A percentile compares a stretch with the other conserved stretches of the same genome.
Conservation (phyloP, 257 asterid species). For the Ophiorrhiza pumila region DNA sequence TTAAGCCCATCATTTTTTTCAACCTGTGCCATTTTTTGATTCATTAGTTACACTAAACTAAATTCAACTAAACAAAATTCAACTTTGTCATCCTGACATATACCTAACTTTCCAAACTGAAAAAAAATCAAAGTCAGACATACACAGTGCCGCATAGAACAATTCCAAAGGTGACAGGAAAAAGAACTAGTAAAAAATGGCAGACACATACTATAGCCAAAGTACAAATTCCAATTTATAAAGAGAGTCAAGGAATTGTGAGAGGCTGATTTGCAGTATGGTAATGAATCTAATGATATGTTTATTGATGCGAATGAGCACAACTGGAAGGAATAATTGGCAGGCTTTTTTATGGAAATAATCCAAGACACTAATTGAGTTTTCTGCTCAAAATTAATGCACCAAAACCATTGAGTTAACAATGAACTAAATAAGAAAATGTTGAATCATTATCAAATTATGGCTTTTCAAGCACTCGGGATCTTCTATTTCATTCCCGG, state of each 20-base stretch:
- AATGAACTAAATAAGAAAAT: background rate
- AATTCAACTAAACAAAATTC: background rate
- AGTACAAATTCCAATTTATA: background rate
- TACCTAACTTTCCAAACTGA: background rate
- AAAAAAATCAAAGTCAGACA: background rate
- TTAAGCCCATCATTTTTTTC: conserved; percentile 12
- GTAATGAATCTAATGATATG: background rate
- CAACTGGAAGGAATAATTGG: too few relatives aligned
- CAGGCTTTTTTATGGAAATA: background rate
- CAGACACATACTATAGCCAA: background rate
- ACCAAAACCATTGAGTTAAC: too few relatives aligned
- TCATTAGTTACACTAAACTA: background rate
- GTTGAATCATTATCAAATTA: too few relatives aligned
- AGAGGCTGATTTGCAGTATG: too few relatives aligned
- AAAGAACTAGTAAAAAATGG: background rate
- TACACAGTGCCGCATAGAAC: background rate
- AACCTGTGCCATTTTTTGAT: background rate
- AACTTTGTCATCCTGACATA: background rate
- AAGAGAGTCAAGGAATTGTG: too few relatives aligned
- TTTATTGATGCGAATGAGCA: background rate
- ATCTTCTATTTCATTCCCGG: too few relatives aligned
- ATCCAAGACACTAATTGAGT: background rate
- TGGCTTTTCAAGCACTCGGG: too few relatives aligned
- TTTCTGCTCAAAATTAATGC: background rate
- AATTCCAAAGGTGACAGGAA: background rate